These are phyloP conservation scores for Vigna nakashimae DNA, from an alignment of 306 rosid genomes.

Conservation along the genomic window DNA sequence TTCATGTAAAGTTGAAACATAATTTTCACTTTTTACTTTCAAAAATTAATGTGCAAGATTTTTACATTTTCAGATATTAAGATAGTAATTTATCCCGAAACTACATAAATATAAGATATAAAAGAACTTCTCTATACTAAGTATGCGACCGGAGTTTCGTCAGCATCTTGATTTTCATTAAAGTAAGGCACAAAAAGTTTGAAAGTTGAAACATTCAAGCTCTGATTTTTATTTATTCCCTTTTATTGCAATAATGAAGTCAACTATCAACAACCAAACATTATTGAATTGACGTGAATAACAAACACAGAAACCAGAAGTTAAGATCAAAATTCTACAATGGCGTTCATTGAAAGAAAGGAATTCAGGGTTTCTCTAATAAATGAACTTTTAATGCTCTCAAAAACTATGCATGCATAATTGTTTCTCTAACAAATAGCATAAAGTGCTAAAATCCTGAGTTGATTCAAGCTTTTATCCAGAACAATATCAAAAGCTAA, in stretches of 20 bases:
- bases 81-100: too few relatives aligned
- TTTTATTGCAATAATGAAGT: constrained; percentile 41
- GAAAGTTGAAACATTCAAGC: constrained; percentile 41
- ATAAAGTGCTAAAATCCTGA: not conserved
- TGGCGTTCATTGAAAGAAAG: not conserved
- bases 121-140: not conserved
- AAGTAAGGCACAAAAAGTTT: constrained; percentile 37
- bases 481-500: constrained; percentile 18
- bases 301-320: constrained; percentile 5
- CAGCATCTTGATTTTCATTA: constrained; percentile 41
- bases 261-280: constrained; percentile 27
- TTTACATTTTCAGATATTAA: too few relatives aligned
- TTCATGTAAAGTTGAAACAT: too few relatives aligned
- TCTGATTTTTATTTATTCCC: constrained; percentile 2
- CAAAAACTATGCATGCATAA: not conserved
- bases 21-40: too few relatives aligned
- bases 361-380: not conserved
- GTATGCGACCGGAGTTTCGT: constrained; percentile 19
- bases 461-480: not conserved
- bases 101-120: too few relatives aligned
- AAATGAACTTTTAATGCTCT: too few relatives aligned
- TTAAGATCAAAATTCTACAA: constrained; percentile 24
- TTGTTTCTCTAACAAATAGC: not conserved
- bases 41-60: too few relatives aligned
- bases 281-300: constrained; percentile 2